Evolutionary conservation across 768 basidiomycete genomes (phyloP), one percentile per base, ranked within the genome.

Genomic region (Termitomyces sp.): DNA sequence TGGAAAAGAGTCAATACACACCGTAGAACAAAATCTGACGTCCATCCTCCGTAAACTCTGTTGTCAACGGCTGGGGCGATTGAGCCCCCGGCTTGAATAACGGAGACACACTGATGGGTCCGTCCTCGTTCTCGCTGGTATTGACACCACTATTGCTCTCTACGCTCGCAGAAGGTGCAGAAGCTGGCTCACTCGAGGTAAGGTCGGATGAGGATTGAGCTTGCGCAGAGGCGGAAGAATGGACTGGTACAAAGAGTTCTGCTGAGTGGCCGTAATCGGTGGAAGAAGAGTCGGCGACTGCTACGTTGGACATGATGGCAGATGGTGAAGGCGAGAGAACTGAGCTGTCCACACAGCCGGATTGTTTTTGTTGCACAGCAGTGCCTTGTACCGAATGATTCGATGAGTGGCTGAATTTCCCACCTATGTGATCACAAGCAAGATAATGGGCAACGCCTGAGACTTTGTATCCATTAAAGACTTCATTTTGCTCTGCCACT

Each of bases 11-110:
- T 49, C 52, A 59, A 60, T 52, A 79, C 89, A 63, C 61, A 93
- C 94, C 93, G 65, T 93, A 95, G 76, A 97, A 96, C 66, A 95
- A 20, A 42, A 42, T 42, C 6, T 20, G 41, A 11, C 20, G 41
- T 42, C 41, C 41, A 20, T 42, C 41, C 41, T 42, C n/a, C n/a
- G n/a, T 42, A 3, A 16, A 37, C 4, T 37, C 5, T 4, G 18
- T 20, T 4, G 41, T 11, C n/a, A 8, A 9, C 3, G 9, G n/a
- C 41, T n/a, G 41, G n/a, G 41, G n/a, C 41, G n/a, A 42, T 20
- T 9, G 8, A n/a, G n/a, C 41, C n/a, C 18, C 41, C n/a, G n/a
- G 2, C 7, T 20, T n/a, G n/a, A 9, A 42, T 42, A 8, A 42
- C 9, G 41, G 8, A 42, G 18, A 9, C n/a, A 2, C 41, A 42